phyloP scores from a whole-genome alignment of 495 filamentous ascomycete genomes.

The Antarctomyces pellizariae region DNA sequence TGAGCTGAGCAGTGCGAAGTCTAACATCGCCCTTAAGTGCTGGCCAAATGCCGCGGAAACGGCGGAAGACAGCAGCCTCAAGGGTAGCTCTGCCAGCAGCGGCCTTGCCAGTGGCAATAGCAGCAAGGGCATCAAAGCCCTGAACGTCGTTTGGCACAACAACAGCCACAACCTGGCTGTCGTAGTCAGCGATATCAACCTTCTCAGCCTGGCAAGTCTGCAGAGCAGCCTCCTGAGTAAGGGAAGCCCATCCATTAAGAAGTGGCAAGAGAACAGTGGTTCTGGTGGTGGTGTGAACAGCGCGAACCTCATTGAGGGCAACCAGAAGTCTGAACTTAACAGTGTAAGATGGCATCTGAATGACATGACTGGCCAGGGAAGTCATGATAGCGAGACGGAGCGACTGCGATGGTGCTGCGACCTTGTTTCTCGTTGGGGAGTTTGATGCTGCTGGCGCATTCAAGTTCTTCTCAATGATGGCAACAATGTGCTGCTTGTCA shows the following conservation, averaged over 20 bases:
- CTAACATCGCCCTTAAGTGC: slow-evolving; percentile 41
- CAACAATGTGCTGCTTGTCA: slow-evolving; percentile 39
- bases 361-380: slow-evolving; percentile 53
- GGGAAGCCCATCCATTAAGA: slow-evolving; percentile 36
- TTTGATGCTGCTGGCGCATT: slow-evolving; percentile 17
- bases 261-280: slow-evolving; percentile 46
- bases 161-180: slow-evolving; percentile 33
- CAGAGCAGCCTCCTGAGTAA: slow-evolving; percentile 18
- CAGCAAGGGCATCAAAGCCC: slow-evolving; percentile 34
- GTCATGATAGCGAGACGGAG: slow-evolving; percentile 38
- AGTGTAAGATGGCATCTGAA: slow-evolving; percentile 36
- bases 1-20: slow-evolving; percentile 28
- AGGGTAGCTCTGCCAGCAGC: slow-evolving; percentile 23
- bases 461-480: slow-evolving; percentile 32
- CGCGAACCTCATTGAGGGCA: slow-evolving; percentile 46
- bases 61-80: slow-evolving; percentile 33
- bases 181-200: slow-evolving; percentile 31
- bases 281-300: slow-evolving; percentile 38
- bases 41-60: slow-evolving; percentile 44
- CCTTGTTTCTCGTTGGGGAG: slow-evolving; percentile 20
- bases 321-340: slow-evolving; percentile 46
- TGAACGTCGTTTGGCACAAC: slow-evolving; percentile 43
- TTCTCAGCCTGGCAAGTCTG: slow-evolving; percentile 25
- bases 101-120: slow-evolving; percentile 25
- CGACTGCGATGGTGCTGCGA: slow-evolving; percentile 32